phyloP scores from a whole-genome alignment of 768 basidiomycete species.

The Tylopilus intermedius region DNA sequence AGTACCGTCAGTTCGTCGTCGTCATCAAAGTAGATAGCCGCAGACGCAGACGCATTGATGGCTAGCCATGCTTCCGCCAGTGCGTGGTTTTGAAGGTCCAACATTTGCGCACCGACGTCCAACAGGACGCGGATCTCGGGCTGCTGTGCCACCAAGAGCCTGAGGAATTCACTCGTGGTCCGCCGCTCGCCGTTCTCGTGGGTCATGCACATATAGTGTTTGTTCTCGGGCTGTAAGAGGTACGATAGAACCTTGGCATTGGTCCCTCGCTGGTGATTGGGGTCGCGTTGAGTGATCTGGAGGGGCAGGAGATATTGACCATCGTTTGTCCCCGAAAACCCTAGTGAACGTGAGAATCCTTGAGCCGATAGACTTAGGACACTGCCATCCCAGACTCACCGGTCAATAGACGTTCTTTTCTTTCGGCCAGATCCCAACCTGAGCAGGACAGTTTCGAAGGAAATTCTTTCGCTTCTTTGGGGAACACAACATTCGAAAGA shows the following conservation, averaged over 20 bases:
- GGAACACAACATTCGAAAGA: conserved; percentile 44
- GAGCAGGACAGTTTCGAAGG: conserved; percentile 43
- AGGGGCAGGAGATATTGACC: conserved; percentile 35
- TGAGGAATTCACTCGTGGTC: conserved; percentile 18
- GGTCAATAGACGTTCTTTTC: conserved; percentile 17
- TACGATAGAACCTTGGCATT: conserved; percentile 39
- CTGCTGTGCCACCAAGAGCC: conserved; percentile 29
- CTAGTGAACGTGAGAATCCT: conserved; percentile 5
- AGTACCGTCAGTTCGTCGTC: conserved; percentile 7
- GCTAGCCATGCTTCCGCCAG: conserved; percentile 40
- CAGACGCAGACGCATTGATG: conserved; percentile 13
- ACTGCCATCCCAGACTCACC: conserved; percentile 12
- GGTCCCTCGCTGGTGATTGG: conserved; percentile 32
- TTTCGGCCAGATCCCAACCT: conserved; percentile 49
- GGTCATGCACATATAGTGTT: conserved; percentile 14
- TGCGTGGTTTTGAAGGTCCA: conserved; percentile 44
- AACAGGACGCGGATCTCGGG: conserved; percentile 43
- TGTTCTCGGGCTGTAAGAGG: conserved; percentile 23
- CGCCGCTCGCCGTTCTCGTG: neutral
- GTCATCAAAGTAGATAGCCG: conserved; percentile 38
- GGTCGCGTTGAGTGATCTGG: conserved; percentile 30
- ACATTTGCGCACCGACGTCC: conserved; percentile 55
- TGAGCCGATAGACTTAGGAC: too few species aligned
- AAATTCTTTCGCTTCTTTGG: conserved; percentile 46
- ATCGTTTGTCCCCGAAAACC: conserved; percentile 40